These are phyloP conservation scores for Naganishia liquefaciens DNA, from an alignment of 1,284 basidiomycete species.

Conservation along the genomic window DNA sequence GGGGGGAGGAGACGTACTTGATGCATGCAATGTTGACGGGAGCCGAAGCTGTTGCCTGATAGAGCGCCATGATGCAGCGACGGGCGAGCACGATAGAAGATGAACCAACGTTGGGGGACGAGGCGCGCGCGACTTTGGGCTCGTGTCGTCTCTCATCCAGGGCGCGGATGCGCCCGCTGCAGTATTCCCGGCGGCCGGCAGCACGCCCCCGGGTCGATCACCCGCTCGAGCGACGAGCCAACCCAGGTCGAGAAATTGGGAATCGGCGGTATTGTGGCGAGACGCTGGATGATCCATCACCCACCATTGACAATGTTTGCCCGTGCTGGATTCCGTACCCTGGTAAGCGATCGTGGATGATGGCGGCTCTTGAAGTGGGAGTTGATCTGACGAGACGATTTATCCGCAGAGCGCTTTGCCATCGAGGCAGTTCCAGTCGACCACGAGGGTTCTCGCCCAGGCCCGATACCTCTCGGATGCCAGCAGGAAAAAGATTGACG, in stretches of 20 bases:
- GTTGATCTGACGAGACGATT: not conserved
- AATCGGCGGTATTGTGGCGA: too few relatives aligned
- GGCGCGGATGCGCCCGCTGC: not conserved
- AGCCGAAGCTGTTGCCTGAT: conserved; percentile 86
- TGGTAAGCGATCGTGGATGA: too few relatives aligned
- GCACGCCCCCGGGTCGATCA: conserved; percentile 1
- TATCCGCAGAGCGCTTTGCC: conserved; percentile 47
- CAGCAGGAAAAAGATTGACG: conserved; percentile 57
- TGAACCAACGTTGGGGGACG: conserved; percentile 13
- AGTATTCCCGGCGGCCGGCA: not conserved
- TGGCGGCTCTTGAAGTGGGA: too few relatives aligned
- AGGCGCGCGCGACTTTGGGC: not conserved
- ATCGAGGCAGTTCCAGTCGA: conserved; percentile 43
- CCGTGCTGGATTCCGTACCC: conserved; percentile 47
- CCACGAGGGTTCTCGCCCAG: conserved; percentile 42
- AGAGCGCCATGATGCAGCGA: conserved; percentile 52
- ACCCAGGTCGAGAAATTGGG: too few relatives aligned
- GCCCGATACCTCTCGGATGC: conserved; percentile 54
- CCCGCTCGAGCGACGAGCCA: not conserved
- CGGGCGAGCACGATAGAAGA: not conserved
- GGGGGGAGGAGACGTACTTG: conserved; percentile 63
- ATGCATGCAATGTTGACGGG: conserved; percentile 97
- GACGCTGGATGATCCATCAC: not conserved
- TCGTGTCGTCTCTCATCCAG: not conserved
- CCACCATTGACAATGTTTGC: conserved; percentile 44